Conservation (phyloP, 345 rosid species). For the Euphorbia tirucalli region DNA sequence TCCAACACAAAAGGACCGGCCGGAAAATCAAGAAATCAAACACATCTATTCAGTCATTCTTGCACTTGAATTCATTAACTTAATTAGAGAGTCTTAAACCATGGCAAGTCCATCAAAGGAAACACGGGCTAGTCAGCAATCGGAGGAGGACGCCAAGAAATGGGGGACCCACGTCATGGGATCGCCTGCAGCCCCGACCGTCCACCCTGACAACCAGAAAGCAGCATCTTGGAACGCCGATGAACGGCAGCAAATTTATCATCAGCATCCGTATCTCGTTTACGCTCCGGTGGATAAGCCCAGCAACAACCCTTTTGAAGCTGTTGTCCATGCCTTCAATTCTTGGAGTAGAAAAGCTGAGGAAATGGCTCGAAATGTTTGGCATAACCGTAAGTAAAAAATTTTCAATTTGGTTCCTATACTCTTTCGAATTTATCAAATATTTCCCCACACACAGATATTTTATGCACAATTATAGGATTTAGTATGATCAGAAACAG, state of each 20-base stretch:
- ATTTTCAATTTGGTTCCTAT: too few relatives aligned
- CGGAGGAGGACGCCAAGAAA: conserved; percentile 45
- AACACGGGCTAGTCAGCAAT: neutral
- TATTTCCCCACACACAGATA: too few relatives aligned
- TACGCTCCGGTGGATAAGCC: conserved; percentile 60
- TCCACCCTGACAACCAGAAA: conserved; percentile 81
- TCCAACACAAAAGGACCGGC: too few relatives aligned
- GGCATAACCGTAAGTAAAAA: conserved; percentile 65
- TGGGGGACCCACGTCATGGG: conserved; percentile 91
- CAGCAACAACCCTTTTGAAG: conserved; percentile 55
- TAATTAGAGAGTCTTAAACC: neutral
- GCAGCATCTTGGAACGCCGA: conserved; percentile 78
- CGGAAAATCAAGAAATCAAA: too few relatives aligned
- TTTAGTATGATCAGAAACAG: too few relatives aligned
- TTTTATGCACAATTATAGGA: too few relatives aligned
- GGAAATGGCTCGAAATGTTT: conserved; percentile 72
- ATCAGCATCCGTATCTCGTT: conserved; percentile 63
- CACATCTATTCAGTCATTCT: too few relatives aligned
- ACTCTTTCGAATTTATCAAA: too few relatives aligned
- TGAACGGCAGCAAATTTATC: conserved; percentile 42
- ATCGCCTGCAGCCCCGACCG: conserved; percentile 64
- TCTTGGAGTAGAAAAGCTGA: conserved; percentile 79
- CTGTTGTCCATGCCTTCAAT: conserved; percentile 68
- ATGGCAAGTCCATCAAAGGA: conserved; percentile 15
- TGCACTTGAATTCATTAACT: too few relatives aligned